Base-by-base conservation (phyloP, 805 yeast species). In the Metschnikowia borealis region DNA sequence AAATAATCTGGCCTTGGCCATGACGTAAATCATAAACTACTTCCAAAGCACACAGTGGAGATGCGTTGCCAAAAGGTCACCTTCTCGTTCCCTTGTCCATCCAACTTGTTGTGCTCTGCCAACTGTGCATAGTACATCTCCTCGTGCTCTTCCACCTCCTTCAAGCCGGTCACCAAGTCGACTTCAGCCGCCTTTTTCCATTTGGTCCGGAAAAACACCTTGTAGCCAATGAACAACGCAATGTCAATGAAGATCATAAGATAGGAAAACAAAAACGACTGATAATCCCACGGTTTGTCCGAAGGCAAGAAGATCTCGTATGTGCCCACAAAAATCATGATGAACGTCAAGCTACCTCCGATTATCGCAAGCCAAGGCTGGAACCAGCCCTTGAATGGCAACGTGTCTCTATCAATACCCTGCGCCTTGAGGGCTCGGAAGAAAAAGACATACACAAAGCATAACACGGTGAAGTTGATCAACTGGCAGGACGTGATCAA, bases 141-240 rank as follows among this genome's bases (percentile, higher is more conserved):
- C 54, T 73, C 77, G 56, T 74, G 77, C 37, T 53, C 54, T 46
- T 73, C 77, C 13, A 74, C 66, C 48, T 72, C 78, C 41, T 55
- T 66, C 32, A 73, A 57, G 1, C 69, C 77, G 65, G 23, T 62
- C 38, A 31, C 74, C 47, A 58, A 47, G 38, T 58, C 62, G 14
- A 52, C 62, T n/a, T 54, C 56, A 18, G 49, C 46, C 2, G 62
- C 49, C 41, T 49, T 51, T 21, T 48, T 53, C 59, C 56, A 54
- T 41, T 57, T 55, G 18, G 59, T 52, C 6, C 52, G 32, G 41
- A 33, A 48, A 11, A 54, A 17, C 6, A 58, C 37, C 37, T 58
- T 58, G 50, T 50, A 58, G 21, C 40, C 38, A 13, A 57, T 46
- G 29, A 54, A 58, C 8, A 58, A 42, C 15, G 48, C 57, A 23